Conservation (phyloP, 805 yeast genomes). For the Ogataea chonburiensis region DNA sequence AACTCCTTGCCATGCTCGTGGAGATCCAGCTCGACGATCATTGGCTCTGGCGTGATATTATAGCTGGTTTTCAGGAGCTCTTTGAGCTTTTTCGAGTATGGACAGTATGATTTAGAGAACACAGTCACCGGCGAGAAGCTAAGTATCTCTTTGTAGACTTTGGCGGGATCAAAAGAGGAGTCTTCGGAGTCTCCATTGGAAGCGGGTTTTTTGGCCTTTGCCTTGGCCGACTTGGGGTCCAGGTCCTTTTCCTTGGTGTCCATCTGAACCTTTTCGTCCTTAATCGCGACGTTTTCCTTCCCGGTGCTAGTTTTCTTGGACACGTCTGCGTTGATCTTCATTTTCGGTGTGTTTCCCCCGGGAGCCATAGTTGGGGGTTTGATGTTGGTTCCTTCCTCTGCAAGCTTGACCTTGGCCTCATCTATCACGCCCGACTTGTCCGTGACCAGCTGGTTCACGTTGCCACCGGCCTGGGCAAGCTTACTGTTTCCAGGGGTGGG, state of each 20-base stretch:
- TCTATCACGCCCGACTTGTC: slow-evolving; percentile 39
- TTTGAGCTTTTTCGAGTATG: slow-evolving; percentile 73
- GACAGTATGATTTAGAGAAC: slow-evolving; percentile 66
- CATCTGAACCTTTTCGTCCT: slow-evolving; percentile 6
- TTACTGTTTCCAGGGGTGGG: slow-evolving; percentile 12
- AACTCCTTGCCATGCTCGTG: slow-evolving; percentile 74
- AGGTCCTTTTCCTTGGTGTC: slow-evolving; percentile 3
- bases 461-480: slow-evolving; percentile 22
- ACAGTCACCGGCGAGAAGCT: slow-evolving; percentile 63
- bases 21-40: slow-evolving; percentile 77
- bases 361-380: slow-evolving; percentile 26
- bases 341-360: slow-evolving; percentile 14
- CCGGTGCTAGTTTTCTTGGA: slow-evolving; percentile 7
- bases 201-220: slow-evolving; percentile 1
- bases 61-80: slow-evolving; percentile 60
- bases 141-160: slow-evolving; percentile 57
- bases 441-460: slow-evolving; percentile 31
- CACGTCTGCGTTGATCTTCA: slow-evolving; percentile 8
- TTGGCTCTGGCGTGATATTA: slow-evolving; percentile 67
- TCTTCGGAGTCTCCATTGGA: slow-evolving; percentile 1
- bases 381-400: slow-evolving; percentile 32
- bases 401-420: slow-evolving; percentile 40
- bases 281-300: slow-evolving; percentile 14
- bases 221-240: not conserved
- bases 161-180: slow-evolving; percentile 45